Base-by-base conservation (phyloP, 352 stramenopile genomes). In the Phytophthora macrochlamydospora region DNA sequence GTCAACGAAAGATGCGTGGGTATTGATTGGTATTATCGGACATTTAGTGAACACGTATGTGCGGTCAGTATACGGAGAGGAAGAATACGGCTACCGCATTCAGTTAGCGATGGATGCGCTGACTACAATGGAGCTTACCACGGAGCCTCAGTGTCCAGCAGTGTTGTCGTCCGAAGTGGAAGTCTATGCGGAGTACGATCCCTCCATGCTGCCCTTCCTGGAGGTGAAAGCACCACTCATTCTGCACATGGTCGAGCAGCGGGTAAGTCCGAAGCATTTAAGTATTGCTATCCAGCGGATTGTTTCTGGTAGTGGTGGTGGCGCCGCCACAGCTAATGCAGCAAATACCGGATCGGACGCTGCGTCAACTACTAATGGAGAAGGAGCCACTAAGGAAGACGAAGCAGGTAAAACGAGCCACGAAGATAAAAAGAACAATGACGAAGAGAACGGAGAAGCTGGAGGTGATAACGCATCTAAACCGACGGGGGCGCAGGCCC, bases 211-310 rank as follows among this genome's bases (percentile, higher is more conserved):
- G 38, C 83, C 84, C 11, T 84, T 95, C 45, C 76, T 95, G 1
- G 85, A 94, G 59, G 83, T 92, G 2, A 95, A 95, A 53, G 84
- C 84, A 2, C 86, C 86, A 40, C 66, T 94, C 0, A 85, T 95
- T 40, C 56, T 95, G n/a, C 87, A 94, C 62, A 95, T 95, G 87
- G 92, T 95, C 54, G 87, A 95, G 53, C 87, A 95, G 61, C 84
- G 85, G 13, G 85, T 94, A 4, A 82, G 83, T 6, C 76, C 70
- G 2, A 92, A 92, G 44, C 84, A 93, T 56, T 55, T 95, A 7
- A 75, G 73, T 3, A 89, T 95, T 31, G 79, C 87, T 14, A 87
- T 95, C 24, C 87, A 95, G 54, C 85, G 87, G n/a, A 79, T 89
- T 11, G 79, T 93, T 42, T 76, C 85, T 43, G 85, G 85, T 46